A percentile compares a stretch with the other conserved stretches of the same genome.
phyloP scores from a whole-genome alignment of 768 basidiomycete genomes.

The Asterophora parasitica region DNA sequence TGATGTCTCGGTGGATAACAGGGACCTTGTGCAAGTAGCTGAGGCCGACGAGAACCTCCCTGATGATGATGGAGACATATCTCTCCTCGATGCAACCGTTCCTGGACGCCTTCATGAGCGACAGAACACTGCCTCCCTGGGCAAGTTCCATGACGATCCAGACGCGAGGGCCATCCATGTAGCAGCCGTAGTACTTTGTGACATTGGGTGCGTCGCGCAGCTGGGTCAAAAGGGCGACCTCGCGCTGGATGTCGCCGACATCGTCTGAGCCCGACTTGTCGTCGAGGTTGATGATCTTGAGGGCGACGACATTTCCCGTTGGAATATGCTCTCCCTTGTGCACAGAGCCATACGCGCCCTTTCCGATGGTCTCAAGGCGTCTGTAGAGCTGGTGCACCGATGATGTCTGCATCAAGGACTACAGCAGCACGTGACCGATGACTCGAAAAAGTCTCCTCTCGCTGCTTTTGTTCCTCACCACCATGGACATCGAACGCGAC shows the following conservation, averaged over 20 bases:
- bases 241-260: conserved; percentile 92
- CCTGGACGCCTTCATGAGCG: conserved; percentile 84
- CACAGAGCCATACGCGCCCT: conserved; percentile 94
- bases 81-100: conserved; percentile 81
- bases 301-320: conserved; percentile 85
- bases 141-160: conserved; percentile 99
- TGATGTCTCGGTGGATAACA: conserved; percentile 97
- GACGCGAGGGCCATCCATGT: conserved; percentile 89
- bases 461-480: background rate
- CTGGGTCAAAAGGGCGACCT: conserved; percentile 88
- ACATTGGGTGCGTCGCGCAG: conserved; percentile 87
- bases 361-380: conserved; percentile 89
- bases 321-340: conserved; percentile 85
- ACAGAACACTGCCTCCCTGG: conserved; percentile 89
- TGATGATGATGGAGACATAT: conserved; percentile 80
- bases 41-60: conserved; percentile 85
- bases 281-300: conserved; percentile 99
- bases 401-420: conserved; percentile 35
- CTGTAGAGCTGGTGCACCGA: conserved; percentile 78
- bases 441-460: background rate
- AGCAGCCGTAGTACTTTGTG: conserved; percentile 95
- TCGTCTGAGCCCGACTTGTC: conserved; percentile 82
- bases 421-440: conserved; percentile 11
- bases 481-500: conserved; percentile 64
- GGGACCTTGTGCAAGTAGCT: conserved; percentile 89